phyloP scores from a whole-genome alignment of 805 yeast species.

The Saitoella complicata region DNA sequence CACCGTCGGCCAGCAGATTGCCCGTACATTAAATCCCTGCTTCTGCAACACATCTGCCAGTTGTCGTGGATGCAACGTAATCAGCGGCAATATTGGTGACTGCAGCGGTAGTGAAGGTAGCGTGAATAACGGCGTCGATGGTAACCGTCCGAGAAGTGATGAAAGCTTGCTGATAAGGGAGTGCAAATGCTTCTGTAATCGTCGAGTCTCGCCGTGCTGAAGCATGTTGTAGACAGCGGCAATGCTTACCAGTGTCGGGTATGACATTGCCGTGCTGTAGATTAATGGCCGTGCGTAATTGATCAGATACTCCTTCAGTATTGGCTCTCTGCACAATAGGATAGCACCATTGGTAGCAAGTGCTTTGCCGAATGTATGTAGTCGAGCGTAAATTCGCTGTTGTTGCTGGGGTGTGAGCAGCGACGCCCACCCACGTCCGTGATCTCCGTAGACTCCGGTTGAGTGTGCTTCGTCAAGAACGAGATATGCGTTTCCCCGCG shows the following conservation, averaged over 20 bases:
- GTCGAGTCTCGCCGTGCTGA: not conserved
- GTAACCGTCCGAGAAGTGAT: not conserved
- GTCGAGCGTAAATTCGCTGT: constrained; percentile 8
- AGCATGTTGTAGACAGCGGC: constrained; percentile 11
- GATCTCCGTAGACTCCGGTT: constrained; percentile 75
- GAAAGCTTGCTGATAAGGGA: not conserved
- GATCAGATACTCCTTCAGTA: constrained; percentile 8
- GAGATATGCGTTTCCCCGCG: constrained; percentile 39
- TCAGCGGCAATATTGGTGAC: constrained; percentile 8
- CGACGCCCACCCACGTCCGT: constrained; percentile 42
- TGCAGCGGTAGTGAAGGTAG: constrained; percentile 1
- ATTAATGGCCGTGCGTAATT: constrained; percentile 16
- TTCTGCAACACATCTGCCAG: constrained; percentile 13
- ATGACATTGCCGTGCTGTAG: constrained; percentile 13
- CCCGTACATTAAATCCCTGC: constrained; percentile 13
- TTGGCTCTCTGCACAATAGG: constrained; percentile 8
- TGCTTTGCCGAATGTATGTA: constrained; percentile 17
- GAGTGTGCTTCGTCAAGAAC: constrained; percentile 87
- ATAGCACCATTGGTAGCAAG: constrained; percentile 14
- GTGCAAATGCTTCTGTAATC: constrained; percentile 1
- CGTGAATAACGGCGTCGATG: not conserved
- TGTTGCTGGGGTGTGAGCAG: constrained; percentile 7
- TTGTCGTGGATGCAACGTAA: constrained; percentile 9
- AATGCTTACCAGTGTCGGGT: constrained; percentile 9
- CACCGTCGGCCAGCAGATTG: constrained; percentile 16